Conservation (phyloP, 345 rosid genomes). For the Camelina hispida region DNA sequence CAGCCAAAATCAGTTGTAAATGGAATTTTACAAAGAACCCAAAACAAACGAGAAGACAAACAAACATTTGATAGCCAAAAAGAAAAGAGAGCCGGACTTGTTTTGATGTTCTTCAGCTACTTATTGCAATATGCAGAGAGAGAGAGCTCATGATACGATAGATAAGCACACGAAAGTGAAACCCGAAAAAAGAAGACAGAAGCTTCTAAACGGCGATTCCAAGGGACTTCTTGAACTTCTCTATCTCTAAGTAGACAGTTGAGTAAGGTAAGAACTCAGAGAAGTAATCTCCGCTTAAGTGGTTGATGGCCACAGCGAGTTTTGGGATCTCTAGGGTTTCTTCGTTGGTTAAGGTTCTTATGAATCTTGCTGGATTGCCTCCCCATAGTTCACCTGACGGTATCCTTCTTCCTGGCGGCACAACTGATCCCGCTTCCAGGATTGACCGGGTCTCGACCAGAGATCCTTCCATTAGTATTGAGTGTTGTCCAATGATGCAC, state of each 20-base stretch:
- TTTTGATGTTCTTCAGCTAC: slow-evolving; percentile 56
- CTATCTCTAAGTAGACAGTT: slow-evolving; percentile 90
- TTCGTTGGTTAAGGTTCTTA: slow-evolving; percentile 82
- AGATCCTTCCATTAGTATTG: slow-evolving; percentile 98
- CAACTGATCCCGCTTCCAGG: slow-evolving; percentile 93
- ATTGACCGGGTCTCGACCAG: slow-evolving; percentile 89
- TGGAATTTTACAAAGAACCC: slow-evolving; percentile 31
- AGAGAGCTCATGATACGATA: slow-evolving; percentile 39
- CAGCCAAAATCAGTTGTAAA: slow-evolving; percentile 22
- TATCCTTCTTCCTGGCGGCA: slow-evolving; percentile 96
- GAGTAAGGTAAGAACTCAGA: slow-evolving; percentile 95
- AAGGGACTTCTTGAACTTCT: slow-evolving; percentile 77
- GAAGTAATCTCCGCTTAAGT: slow-evolving; percentile 75
- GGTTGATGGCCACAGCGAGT: slow-evolving; percentile 92
- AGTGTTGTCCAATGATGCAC: slow-evolving; percentile 94
- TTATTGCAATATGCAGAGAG: slow-evolving; percentile 58
- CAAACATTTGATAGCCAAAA: slow-evolving; percentile 2
- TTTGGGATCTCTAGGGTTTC: slow-evolving; percentile 94
- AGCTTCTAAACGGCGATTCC: slow-evolving; percentile 62
- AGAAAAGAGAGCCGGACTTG: slow-evolving; percentile 15
- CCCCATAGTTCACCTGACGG: slow-evolving; percentile 98
- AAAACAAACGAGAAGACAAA: slow-evolving; percentile 15
- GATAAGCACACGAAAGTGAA: slow-evolving; percentile 33
- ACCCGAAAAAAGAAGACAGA: background rate
- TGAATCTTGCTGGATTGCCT: slow-evolving; percentile 95